Evolutionary conservation across 2,329 filamentous ascomycete genomes (phyloP).

Genomic region (Aureobasidium sp.): DNA sequence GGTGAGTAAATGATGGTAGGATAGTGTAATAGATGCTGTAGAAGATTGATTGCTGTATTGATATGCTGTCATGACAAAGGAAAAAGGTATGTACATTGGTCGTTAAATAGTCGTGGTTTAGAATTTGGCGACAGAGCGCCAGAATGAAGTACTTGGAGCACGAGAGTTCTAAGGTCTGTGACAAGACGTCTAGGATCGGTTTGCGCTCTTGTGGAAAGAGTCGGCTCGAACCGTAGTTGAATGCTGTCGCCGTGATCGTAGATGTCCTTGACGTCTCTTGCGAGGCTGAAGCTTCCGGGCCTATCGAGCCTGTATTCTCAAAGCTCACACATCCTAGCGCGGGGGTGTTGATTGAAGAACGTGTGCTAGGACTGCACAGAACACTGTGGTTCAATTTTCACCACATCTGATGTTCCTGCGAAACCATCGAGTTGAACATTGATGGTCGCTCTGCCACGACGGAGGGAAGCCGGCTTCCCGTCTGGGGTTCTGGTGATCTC

Average conservation of each 20-base stretch:
- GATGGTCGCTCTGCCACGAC: background rate
- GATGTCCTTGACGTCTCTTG: background rate
- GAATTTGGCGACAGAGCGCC: background rate
- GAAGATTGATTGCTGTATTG: background rate
- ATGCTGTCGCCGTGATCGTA: background rate
- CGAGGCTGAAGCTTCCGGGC: background rate
- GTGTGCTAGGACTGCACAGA: background rate
- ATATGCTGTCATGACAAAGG: slow-evolving; percentile 3
- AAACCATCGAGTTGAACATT: background rate
- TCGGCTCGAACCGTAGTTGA: background rate
- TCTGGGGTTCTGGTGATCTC: background rate
- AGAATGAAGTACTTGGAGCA: background rate
- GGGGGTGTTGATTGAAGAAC: too few species aligned
- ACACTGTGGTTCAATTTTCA: background rate
- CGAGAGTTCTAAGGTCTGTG: background rate
- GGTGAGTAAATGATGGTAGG: background rate
- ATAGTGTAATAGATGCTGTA: background rate
- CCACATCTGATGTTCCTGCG: background rate
- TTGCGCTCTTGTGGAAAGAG: background rate
- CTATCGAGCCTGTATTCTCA: background rate
- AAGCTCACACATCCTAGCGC: background rate
- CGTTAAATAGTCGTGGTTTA: background rate
- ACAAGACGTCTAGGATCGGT: background rate
- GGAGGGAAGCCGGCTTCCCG: background rate
- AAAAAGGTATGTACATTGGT: background rate